Evolutionary conservation across 495 filamentous ascomycete species (phyloP).

Genomic region (Patellaria atrata): DNA sequence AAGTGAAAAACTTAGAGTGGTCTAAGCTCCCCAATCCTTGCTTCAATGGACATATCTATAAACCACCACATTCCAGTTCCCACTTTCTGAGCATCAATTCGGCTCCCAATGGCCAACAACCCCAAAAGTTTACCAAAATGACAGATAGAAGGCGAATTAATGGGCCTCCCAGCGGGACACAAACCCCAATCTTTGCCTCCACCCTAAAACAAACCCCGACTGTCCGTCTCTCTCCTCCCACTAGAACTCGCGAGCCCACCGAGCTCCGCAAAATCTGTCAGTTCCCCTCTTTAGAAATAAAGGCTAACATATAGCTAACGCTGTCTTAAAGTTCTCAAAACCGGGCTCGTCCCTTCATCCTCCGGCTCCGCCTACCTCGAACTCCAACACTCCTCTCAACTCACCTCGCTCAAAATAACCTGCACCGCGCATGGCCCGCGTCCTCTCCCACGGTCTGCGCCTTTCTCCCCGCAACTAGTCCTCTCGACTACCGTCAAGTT

Average conservation of each 20-base stretch:
- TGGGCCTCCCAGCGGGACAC: conserved; percentile 64
- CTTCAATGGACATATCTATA: conserved; percentile 1
- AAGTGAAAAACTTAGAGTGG: too few relatives aligned
- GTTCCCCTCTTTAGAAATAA: neutral
- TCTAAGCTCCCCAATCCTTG: too few relatives aligned
- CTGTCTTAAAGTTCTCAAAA: conserved; percentile 60
- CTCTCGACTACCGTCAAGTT: conserved; percentile 90
- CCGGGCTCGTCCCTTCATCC: conserved; percentile 81
- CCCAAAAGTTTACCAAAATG: too few relatives aligned
- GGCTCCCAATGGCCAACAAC: too few relatives aligned
- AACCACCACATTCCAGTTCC: conserved; percentile 1
- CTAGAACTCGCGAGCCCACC: conserved; percentile 9
- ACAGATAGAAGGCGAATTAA: conserved; percentile 84
- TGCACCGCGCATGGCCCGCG: conserved; percentile 88
- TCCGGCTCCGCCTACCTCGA: conserved; percentile 92
- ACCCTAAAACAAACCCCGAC: conserved; percentile 21
- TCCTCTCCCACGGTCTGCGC: conserved; percentile 73
- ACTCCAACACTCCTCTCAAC: conserved; percentile 32
- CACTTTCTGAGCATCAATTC: too few relatives aligned
- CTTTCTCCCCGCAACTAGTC: conserved; percentile 80
- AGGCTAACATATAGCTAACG: conserved; percentile 1
- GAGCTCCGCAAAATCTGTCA: conserved; percentile 18
- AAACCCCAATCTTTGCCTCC: conserved; percentile 53
- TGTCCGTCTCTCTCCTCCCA: conserved; percentile 8
- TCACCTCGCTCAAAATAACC: conserved; percentile 66